phyloP scores from a whole-genome alignment of 106 monocot species.

The Acorus calamus region DNA sequence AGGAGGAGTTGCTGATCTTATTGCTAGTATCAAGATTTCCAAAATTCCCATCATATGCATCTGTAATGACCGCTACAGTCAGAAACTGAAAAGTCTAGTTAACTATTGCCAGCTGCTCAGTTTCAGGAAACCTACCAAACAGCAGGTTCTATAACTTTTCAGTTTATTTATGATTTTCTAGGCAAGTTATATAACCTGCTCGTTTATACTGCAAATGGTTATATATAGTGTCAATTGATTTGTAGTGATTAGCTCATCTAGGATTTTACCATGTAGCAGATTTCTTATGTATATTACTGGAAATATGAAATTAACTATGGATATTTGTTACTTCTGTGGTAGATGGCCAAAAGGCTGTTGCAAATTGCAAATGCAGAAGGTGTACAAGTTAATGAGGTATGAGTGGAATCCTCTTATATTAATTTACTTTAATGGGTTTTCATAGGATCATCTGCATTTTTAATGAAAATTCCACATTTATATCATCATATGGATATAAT shows the following conservation, averaged over 20 bases:
- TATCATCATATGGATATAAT: too few species aligned
- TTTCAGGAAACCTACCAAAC: conserved; percentile 95
- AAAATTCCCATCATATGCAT: conserved; percentile 97
- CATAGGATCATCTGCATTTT: too few species aligned
- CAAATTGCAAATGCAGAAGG: conserved; percentile 79
- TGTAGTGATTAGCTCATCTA: too few species aligned
- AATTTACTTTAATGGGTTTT: too few species aligned
- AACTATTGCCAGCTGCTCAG: conserved; percentile 78
- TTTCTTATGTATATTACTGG: too few species aligned
- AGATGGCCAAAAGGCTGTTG: conserved; percentile 91
- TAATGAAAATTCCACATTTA: too few species aligned
- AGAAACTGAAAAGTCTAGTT: conserved; percentile 92
- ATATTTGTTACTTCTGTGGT: conserved; percentile 5
- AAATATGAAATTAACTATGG: not conserved
- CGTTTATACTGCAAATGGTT: not conserved
- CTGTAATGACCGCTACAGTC: conserved; percentile 98
- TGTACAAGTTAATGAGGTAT: conserved; percentile 84
- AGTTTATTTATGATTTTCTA: not conserved
- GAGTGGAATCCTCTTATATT: not conserved
- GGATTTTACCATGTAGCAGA: too few species aligned
- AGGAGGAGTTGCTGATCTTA: conserved; percentile 98
- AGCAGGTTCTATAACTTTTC: conserved; percentile 46
- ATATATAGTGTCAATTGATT: too few species aligned
- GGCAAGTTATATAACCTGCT: not conserved
- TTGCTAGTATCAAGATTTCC: conserved; percentile 90